Conservation (phyloP, 75 land plant genomes). For the Larix kaempferi region DNA sequence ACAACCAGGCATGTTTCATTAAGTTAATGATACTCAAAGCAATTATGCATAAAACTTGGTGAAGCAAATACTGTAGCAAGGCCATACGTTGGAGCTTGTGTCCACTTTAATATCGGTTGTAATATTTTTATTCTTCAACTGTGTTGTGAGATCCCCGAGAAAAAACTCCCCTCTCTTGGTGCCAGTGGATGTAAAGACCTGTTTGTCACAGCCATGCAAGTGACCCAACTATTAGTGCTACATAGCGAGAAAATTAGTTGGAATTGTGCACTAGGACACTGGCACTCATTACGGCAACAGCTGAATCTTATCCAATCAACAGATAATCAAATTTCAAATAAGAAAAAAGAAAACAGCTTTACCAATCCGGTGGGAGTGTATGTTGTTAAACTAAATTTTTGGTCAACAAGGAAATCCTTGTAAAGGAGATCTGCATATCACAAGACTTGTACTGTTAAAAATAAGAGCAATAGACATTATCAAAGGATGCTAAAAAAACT, state of each 20-base stretch:
- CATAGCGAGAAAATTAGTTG: too few relatives aligned
- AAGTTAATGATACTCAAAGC: neutral
- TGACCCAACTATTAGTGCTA: too few relatives aligned
- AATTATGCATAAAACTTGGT: neutral
- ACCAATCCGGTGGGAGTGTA: slow-evolving; percentile 32
- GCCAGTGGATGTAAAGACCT: slow-evolving; percentile 77
- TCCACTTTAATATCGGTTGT: slow-evolving; percentile 85
- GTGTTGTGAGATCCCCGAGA: slow-evolving; percentile 66
- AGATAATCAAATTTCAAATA: too few relatives aligned
- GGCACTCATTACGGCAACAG: too few relatives aligned
- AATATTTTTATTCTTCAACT: slow-evolving; percentile 65
- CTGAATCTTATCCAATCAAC: too few relatives aligned
- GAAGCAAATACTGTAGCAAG: neutral
- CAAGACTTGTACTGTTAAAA: too few relatives aligned
- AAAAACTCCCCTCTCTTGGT: slow-evolving; percentile 64
- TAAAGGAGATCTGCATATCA: slow-evolving; percentile 20
- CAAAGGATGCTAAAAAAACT: too few relatives aligned
- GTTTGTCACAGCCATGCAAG: neutral
- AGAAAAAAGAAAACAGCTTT: neutral
- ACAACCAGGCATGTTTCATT: neutral
- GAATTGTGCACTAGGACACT: too few relatives aligned
- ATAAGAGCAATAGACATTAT: too few relatives aligned
- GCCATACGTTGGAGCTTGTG: slow-evolving; percentile 66
- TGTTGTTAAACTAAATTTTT: slow-evolving; percentile 33
- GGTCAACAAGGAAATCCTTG: slow-evolving; percentile 33